Evolutionary conservation across 371 early-diverging fungal species (phyloP), one percentile per base, ranked within the genome.

Genomic region (Rhizopus arrhizus): DNA sequence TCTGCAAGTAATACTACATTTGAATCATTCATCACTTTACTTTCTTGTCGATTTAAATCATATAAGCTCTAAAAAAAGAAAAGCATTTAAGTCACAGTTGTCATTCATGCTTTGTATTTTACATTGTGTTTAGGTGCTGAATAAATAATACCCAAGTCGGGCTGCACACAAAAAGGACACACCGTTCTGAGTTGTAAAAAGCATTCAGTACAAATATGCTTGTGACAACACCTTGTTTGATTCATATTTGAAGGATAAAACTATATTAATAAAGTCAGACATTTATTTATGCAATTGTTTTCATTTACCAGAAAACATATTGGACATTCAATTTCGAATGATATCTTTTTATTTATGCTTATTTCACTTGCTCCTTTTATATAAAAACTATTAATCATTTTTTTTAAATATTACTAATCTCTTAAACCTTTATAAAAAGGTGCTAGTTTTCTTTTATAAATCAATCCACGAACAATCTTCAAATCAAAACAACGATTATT

Each of bases 181-280:
- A 77, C 73, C 5, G 89, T 82, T 73, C 87, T 89, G 70, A 95
- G 88, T 78, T 95, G 94, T 52, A 95, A 81, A 74, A 95, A 93
- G 70, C 95, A 95, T 58, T 95, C 95, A 12, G 95, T 92, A 73
- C 95, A 95, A 59, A 95, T 91, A 32, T 94, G 91, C 64, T 95
- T 87, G 67, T 90, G 87, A 71, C 95, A 95, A 73, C 95, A 95
- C 32, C 89, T 78, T 9, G 95, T 85, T 59, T 89, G 82, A 78
- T 95, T 95, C 77, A 93, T 91, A 73, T 90, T 92, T 38, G 81
- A 72, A 28, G 96, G 95, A 73, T 95, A 95, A 71, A 84, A 93
- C 90, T 89, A 66, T 41, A 36, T 15, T 36, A 36, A 46, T 31
- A 34, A 50, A 53, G 29, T 47, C n/a, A 49, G 32, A 41, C 13